Conservation (phyloP, 108 stramenopile species). For the Nannochloropsis gaditana region DNA sequence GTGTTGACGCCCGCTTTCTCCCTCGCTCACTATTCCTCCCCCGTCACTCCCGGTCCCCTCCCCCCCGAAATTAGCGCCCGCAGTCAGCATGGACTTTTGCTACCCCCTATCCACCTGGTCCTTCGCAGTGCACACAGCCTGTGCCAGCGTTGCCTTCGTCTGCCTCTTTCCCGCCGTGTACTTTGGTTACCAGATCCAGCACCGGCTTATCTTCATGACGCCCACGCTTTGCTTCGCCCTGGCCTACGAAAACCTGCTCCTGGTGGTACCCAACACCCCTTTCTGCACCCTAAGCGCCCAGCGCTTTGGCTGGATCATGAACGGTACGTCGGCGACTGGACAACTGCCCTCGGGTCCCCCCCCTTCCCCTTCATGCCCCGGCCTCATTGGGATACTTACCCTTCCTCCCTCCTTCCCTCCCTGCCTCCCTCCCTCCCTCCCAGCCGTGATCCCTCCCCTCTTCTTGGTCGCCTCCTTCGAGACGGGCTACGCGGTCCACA, state of each 20-base stretch:
- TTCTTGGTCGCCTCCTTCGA: constrained; percentile 43
- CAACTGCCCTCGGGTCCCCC: not conserved
- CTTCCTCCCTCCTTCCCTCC: not conserved
- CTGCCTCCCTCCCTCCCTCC: not conserved
- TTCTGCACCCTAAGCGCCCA: not conserved
- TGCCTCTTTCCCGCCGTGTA: not conserved
- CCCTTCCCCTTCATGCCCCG: not conserved
- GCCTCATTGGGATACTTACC: too few relatives aligned
- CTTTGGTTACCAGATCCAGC: not conserved
- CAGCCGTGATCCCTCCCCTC: constrained; percentile 38
- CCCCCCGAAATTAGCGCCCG: not conserved
- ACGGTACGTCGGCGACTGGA: not conserved
- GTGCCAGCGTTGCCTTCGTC: not conserved
- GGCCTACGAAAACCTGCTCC: not conserved
- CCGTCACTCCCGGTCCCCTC: not conserved
- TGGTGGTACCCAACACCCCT: not conserved
- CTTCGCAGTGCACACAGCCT: not conserved
- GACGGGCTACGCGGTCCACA: constrained; percentile 46
- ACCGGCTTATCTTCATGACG: not conserved
- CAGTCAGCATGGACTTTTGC: not conserved
- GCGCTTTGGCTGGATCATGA: not conserved
- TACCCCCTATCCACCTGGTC: not conserved
- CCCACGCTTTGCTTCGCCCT: not conserved
- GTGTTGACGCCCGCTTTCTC: not conserved
- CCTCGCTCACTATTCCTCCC: not conserved